Evolutionary conservation across 139 green algal genomes (phyloP), one percentile per base, ranked within the genome.

Genomic region (Mychonastes homosphaera): DNA sequence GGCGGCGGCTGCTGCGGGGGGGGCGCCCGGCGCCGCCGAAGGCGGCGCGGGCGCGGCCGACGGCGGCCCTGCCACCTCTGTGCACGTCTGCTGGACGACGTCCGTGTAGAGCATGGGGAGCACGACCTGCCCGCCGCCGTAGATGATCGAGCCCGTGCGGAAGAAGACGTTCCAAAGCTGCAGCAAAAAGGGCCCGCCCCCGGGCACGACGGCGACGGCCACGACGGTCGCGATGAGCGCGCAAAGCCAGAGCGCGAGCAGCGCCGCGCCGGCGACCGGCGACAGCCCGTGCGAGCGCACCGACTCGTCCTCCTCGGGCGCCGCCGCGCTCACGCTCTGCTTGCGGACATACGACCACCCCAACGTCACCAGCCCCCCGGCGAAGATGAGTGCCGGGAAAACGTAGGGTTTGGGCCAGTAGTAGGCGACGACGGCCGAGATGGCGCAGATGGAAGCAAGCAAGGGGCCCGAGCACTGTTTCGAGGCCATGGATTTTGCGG

Each of bases 41-140:
- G n/a, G n/a, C n/a, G n/a, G n/a, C n/a, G n/a, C n/a, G n/a, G n/a
- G n/a, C n/a, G n/a, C n/a, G n/a, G n/a, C 55, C 55, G 55, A 2
- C 51, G 12, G 30, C n/a, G n/a, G n/a, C n/a, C n/a, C n/a, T n/a
- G n/a, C n/a, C n/a, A n/a, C n/a, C 30, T n/a, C 24, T 21, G 10
- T 4, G 39, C 56, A 80, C 18, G 71, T 65, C 21, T 66, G 16
- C 61, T 74, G 62, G 23, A 95, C 87, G 15, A 95, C 71, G 50
- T 87, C 79, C 34, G 75, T 73, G 46, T 85, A 74, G 34, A 96
- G 79, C 71, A 96, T 81, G 13, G 88, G 88, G 61, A 96, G 78
- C 46, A 96, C 84, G 35, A 95, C 88, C 77, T 92, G 86, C 26
- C 89, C 90, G 4, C 90, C 90, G 12, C 90, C 90, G 62, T 94